These are phyloP conservation scores for Vaccinium vitisidaea DNA, from an alignment of 148 eudicot species.

Conservation along the genomic window DNA sequence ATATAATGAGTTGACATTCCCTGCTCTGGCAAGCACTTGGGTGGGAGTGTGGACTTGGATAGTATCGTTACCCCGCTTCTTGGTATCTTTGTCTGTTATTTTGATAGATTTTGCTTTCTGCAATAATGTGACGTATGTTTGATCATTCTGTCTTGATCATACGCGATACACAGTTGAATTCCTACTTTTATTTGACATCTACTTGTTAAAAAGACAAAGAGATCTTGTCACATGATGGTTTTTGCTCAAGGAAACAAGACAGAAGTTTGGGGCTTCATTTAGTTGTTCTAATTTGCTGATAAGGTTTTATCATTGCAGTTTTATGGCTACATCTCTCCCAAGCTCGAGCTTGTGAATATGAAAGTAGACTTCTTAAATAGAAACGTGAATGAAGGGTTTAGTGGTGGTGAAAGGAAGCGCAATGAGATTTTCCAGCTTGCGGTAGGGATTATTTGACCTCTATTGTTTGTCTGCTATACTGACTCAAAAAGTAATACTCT, in stretches of 20 bases:
- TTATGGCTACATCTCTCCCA: conserved; percentile 66
- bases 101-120: neutral
- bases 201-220: neutral
- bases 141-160: neutral
- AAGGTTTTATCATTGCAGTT: conserved; percentile 55
- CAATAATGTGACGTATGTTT: neutral
- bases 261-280: conserved; percentile 9
- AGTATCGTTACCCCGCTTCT: neutral
- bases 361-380: conserved; percentile 86
- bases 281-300: neutral
- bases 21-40: neutral
- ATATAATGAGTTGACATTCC: neutral
- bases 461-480: neutral
- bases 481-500: neutral
- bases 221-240: neutral
- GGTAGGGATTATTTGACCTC: conserved; percentile 40
- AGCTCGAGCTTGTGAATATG: conserved; percentile 88
- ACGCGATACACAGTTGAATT: neutral
- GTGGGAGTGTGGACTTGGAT: neutral
- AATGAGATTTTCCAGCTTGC: conserved; percentile 98
- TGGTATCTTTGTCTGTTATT: neutral
- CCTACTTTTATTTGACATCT: neutral
- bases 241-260: neutral
- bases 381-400: conserved; percentile 98
- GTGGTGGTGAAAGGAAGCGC: conserved; percentile 98